Percentiles rank a stretch among this genome's conserved stretches.
Conservation (phyloP, 116 monocot species). For the Thalassia testudinum region DNA sequence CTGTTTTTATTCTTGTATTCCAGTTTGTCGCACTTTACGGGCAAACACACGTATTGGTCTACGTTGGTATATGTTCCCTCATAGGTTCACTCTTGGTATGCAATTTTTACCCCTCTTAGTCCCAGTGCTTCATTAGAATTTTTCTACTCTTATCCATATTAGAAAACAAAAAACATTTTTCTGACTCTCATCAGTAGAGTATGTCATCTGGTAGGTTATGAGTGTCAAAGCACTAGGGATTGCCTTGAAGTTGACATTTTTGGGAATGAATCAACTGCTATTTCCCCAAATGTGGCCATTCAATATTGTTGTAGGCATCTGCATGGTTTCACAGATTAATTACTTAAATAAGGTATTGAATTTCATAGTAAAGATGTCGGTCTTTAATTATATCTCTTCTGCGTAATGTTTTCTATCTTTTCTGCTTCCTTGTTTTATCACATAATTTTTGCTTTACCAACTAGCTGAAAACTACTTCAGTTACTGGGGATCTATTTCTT, state of each 20-base stretch:
- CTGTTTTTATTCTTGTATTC: slow-evolving; percentile 65
- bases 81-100: slow-evolving; percentile 86
- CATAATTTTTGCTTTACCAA: too few relatives aligned
- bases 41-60: slow-evolving; percentile 86
- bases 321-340: slow-evolving; percentile 66
- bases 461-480: too few relatives aligned
- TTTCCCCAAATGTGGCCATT: slow-evolving; percentile 81
- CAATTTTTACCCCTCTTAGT: too few relatives aligned
- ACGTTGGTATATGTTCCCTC: slow-evolving; percentile 90
- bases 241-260: slow-evolving; percentile 79
- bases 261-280: slow-evolving; percentile 79
- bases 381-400: too few relatives aligned
- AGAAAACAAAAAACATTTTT: not conserved
- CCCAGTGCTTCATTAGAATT: too few relatives aligned
- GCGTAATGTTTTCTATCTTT: too few relatives aligned
- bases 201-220: slow-evolving; percentile 54
- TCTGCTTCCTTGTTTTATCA: too few relatives aligned
- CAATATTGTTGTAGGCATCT: slow-evolving; percentile 42
- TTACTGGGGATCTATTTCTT: too few relatives aligned
- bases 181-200: not conserved
- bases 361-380: too few relatives aligned
- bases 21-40: slow-evolving; percentile 76
- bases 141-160: not conserved
- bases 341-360: slow-evolving; percentile 77
- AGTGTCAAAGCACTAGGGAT: slow-evolving; percentile 86